Evolutionary conservation across 2,329 filamentous ascomycete species (phyloP), one percentile per base, ranked within the genome.

Genomic region (Emmonsiellopsis sp.): DNA sequence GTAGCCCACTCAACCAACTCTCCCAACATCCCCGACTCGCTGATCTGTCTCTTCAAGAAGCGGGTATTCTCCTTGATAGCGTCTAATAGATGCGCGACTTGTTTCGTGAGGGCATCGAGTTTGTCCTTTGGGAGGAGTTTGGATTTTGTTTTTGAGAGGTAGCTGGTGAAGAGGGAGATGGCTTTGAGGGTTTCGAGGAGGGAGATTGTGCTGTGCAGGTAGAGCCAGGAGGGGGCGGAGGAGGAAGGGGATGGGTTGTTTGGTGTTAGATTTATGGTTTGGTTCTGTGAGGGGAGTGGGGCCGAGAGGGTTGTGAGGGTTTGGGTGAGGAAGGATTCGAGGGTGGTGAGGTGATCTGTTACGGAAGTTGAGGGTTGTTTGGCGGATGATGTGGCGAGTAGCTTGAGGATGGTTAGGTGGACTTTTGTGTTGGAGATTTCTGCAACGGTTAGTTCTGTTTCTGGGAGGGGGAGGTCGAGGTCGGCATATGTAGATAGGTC

Each of bases 131-230:
- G 54, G 7, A 21, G 7, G 47, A 36, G 7, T 50, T 56, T 39
- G 2, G 42, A 51, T 1, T 61, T 56, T 56, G 69, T 71, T 40
- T 61, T 65, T n/a, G 61, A 59, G 31, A 67, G 50, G 14, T 54
- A 55, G 2, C 61, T 57, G 49, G 64, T 51, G 34, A 74, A 61
- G 40, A 66, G 63, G 6, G 64, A 66, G 17, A 71, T 48, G 5
- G 68, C 68, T 56, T 72, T 72, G 34, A 74, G 55, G 1, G 69
- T 68, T 52, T 75, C 73, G 14, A 75, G 63, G 13, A 68, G 58
- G 11, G 63, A 65, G 55, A 71, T 67, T 47, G 63, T 62, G 13
- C 51, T 52, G 56, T 75, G 73, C 47, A 75, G 61, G 54, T 69
- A 73, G 53, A 65, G 59, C 72, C 73, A 75, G 3, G 68, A 67